phyloP scores from a whole-genome alignment of 805 yeast genomes.

The Kregervanrija pseudodelftensis region DNA sequence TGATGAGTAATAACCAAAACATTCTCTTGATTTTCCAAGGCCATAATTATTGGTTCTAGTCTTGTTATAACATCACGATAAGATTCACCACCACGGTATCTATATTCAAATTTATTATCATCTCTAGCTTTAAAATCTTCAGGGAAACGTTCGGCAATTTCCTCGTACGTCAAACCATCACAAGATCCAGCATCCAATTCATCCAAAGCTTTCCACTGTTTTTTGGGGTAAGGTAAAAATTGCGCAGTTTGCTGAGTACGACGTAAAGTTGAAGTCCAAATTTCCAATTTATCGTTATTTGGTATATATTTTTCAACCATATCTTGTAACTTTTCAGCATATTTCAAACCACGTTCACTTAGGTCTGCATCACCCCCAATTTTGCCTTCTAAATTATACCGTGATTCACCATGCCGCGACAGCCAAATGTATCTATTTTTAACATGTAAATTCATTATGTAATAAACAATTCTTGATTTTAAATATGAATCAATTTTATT shows the following conservation, averaged over 20 bases:
- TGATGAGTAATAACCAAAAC: slow-evolving; percentile 95
- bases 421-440: slow-evolving; percentile 90
- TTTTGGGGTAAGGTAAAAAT: slow-evolving; percentile 68
- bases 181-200: slow-evolving; percentile 97
- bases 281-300: slow-evolving; percentile 63
- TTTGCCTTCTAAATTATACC: slow-evolving; percentile 85
- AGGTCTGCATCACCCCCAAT: slow-evolving; percentile 93
- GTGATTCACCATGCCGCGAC: slow-evolving; percentile 93
- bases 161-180: slow-evolving; percentile 95
- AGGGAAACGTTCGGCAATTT: slow-evolving; percentile 76
- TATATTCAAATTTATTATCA: slow-evolving; percentile 89
- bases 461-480: slow-evolving; percentile 89
- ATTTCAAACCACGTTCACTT: slow-evolving; percentile 76
- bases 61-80: slow-evolving; percentile 93
- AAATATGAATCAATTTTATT: slow-evolving; percentile 83
- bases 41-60: slow-evolving; percentile 97
- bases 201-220: slow-evolving; percentile 95
- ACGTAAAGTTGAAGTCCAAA: slow-evolving; percentile 90
- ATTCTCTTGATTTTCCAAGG: slow-evolving; percentile 93
- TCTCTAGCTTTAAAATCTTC: slow-evolving; percentile 95
- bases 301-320: slow-evolving; percentile 59
- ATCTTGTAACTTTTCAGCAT: slow-evolving; percentile 75
- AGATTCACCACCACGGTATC: slow-evolving; percentile 96
- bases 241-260: slow-evolving; percentile 93
- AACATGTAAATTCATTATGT: slow-evolving; percentile 91